A percentile compares a stretch with the other conserved stretches of the same genome.
These are phyloP conservation scores for Nakazawaea ambrosiae DNA, from an alignment of 805 yeast species.

Conservation along the genomic window DNA sequence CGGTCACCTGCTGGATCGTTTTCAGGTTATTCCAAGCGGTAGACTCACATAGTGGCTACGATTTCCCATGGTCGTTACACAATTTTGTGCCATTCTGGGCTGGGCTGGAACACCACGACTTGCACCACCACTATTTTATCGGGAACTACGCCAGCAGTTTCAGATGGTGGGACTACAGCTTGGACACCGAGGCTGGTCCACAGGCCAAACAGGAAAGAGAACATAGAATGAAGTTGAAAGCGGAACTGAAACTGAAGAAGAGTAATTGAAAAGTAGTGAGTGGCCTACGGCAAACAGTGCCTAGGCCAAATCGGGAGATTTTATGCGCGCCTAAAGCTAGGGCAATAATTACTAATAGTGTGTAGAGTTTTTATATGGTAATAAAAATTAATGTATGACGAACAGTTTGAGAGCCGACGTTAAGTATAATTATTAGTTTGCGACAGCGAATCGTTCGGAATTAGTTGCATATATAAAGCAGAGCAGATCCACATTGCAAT, in stretches of 20 bases:
- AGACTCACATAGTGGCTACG: constrained; percentile 56
- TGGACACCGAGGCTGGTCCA: constrained; percentile 53
- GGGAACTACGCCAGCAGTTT: constrained; percentile 53
- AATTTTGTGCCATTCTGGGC: constrained; percentile 58
- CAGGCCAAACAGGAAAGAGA: constrained; percentile 43
- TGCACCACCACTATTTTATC: constrained; percentile 53
- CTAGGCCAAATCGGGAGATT: too few species aligned
- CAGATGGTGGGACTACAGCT: constrained; percentile 49
- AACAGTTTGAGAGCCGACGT: too few species aligned
- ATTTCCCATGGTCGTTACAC: constrained; percentile 55
- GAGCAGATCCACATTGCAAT: too few species aligned
- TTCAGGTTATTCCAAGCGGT: constrained; percentile 52
- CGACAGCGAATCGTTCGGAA: too few species aligned
- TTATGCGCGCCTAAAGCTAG: too few species aligned
- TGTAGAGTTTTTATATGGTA: not conserved
- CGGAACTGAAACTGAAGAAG: constrained; percentile 25
- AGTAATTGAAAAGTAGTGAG: too few species aligned
- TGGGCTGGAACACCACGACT: constrained; percentile 58
- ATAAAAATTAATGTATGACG: not conserved
- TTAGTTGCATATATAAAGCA: too few species aligned
- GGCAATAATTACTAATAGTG: too few species aligned
- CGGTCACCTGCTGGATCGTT: constrained; percentile 45
- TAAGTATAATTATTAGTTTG: too few species aligned
- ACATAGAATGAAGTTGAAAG: constrained; percentile 31
- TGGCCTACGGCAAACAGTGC: too few species aligned